These are phyloP conservation scores for Phytophthora pluvialis DNA, from an alignment of 352 stramenopile species.

Conservation along the genomic window DNA sequence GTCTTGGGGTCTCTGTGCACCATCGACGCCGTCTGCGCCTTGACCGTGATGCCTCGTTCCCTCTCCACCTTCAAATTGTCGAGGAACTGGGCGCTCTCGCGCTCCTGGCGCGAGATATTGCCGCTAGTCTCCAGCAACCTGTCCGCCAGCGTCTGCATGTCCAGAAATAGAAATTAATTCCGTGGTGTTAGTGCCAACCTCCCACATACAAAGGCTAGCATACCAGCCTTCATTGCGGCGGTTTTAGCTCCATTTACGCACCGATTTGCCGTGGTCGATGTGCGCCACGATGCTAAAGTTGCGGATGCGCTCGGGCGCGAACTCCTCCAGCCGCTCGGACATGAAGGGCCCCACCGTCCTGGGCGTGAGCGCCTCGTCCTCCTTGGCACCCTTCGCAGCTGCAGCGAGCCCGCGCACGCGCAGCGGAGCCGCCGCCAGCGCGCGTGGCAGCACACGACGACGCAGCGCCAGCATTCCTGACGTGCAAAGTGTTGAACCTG, in stretches of 20 bases:
- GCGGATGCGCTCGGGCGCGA: slow-evolving; percentile 81
- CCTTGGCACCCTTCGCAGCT: slow-evolving; percentile 8
- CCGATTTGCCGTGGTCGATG: slow-evolving; percentile 93
- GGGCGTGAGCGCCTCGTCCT: slow-evolving; percentile 44
- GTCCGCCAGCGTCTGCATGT: slow-evolving; percentile 85
- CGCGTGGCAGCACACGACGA: slow-evolving; percentile 12
- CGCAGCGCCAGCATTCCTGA: slow-evolving; percentile 28
- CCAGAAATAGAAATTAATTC: slow-evolving; percentile 18
- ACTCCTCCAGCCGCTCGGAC: slow-evolving; percentile 58
- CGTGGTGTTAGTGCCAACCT: background rate
- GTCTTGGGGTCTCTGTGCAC: slow-evolving; percentile 79
- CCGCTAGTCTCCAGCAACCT: slow-evolving; percentile 89
- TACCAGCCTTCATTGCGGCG: background rate
- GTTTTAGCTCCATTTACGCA: slow-evolving; percentile 35
- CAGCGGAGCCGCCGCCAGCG: slow-evolving; percentile 6
- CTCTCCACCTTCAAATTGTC: slow-evolving; percentile 96
- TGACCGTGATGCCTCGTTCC: slow-evolving; percentile 99
- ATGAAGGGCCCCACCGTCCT: slow-evolving; percentile 67
- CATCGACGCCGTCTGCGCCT: slow-evolving; percentile 98
- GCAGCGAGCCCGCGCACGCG: slow-evolving; percentile 18
- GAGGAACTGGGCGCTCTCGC: slow-evolving; percentile 84
- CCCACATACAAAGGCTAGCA: slow-evolving; percentile 1
- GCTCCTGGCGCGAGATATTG: slow-evolving; percentile 88
- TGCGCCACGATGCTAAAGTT: slow-evolving; percentile 93
- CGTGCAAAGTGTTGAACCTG: background rate